Percentiles rank a stretch among this genome's conserved stretches.
phyloP scores from a whole-genome alignment of 2,329 filamentous ascomycete species.

The Colletotrichum melonis region DNA sequence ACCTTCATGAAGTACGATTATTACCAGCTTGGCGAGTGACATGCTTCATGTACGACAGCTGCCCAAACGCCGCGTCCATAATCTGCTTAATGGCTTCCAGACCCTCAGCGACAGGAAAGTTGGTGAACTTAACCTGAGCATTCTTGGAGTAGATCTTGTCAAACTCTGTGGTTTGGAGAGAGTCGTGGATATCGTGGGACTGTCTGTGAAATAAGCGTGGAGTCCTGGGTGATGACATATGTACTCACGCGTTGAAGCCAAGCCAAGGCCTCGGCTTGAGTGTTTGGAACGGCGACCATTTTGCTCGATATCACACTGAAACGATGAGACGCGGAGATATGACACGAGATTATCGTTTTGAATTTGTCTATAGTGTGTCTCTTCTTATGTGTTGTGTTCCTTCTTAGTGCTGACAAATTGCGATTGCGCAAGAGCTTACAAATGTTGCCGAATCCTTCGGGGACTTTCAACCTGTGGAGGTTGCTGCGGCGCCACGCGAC shows the following conservation, averaged over 20 bases:
- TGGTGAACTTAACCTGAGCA: slow-evolving; percentile 4
- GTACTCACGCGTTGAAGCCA: not conserved
- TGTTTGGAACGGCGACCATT: not conserved
- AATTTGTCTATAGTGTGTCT: not conserved
- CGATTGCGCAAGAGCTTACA: not conserved
- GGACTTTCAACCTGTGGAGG: not conserved
- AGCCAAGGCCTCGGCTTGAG: not conserved
- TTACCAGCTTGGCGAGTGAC: not conserved
- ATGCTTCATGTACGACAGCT: slow-evolving; percentile 22
- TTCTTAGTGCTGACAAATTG: not conserved
- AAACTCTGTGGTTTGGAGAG: not conserved
- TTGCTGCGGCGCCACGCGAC: not conserved
- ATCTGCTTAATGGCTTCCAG: not conserved
- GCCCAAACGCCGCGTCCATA: not conserved
- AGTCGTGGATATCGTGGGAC: not conserved
- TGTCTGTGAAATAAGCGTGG: not conserved
- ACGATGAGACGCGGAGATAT: not conserved
- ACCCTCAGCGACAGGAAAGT: not conserved
- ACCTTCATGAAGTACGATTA: accelerated
- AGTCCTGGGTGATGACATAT: not conserved
- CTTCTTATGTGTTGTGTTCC: not conserved
- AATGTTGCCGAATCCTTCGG: not conserved
- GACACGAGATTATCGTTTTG: not conserved
- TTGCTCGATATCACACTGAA: not conserved
- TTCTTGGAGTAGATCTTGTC: slow-evolving; percentile 1